Conservation (phyloP, 2,329 filamentous ascomycete species). For the Aureobasidium mangrovei region DNA sequence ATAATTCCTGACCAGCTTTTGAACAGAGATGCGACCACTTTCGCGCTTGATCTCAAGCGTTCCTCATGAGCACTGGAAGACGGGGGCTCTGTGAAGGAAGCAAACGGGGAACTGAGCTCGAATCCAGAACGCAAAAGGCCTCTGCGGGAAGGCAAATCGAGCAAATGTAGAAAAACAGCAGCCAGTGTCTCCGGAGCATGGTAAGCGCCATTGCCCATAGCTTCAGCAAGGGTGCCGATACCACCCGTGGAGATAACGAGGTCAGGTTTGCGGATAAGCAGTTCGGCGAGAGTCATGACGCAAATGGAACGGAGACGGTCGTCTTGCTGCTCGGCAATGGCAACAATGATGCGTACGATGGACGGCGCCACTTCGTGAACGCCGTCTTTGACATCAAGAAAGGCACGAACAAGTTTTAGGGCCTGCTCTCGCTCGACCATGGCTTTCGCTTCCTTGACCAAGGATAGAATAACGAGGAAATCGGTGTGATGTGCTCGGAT, state of each 20-base stretch:
- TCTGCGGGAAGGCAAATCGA: conserved; percentile 74
- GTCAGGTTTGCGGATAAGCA: conserved; percentile 75
- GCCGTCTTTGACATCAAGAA: conserved; percentile 90
- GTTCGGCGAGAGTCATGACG: conserved; percentile 84
- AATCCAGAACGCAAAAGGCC: conserved; percentile 80
- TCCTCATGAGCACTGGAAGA: conserved; percentile 49
- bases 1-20: conserved; percentile 93
- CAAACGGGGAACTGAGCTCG: conserved; percentile 78
- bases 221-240: conserved; percentile 79
- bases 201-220: conserved; percentile 81
- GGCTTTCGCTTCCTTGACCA: conserved; percentile 95
- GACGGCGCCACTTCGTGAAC: conserved; percentile 78
- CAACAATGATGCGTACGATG: conserved; percentile 80
- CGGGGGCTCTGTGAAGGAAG: conserved; percentile 79
- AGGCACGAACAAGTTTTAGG: conserved; percentile 89
- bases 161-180: conserved; percentile 76
- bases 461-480: conserved; percentile 79
- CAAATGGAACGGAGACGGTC: conserved; percentile 85
- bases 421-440: conserved; percentile 95
- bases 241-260: conserved; percentile 77
- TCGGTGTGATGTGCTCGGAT: conserved; percentile 86
- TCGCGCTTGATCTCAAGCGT: conserved; percentile 74
- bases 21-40: conserved; percentile 82
- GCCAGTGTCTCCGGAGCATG: conserved; percentile 85
- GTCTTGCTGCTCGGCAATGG: conserved; percentile 77